Conservation (phyloP, 2,329 filamentous ascomycete genomes). For the Rasamsonia emersonii region DNA sequence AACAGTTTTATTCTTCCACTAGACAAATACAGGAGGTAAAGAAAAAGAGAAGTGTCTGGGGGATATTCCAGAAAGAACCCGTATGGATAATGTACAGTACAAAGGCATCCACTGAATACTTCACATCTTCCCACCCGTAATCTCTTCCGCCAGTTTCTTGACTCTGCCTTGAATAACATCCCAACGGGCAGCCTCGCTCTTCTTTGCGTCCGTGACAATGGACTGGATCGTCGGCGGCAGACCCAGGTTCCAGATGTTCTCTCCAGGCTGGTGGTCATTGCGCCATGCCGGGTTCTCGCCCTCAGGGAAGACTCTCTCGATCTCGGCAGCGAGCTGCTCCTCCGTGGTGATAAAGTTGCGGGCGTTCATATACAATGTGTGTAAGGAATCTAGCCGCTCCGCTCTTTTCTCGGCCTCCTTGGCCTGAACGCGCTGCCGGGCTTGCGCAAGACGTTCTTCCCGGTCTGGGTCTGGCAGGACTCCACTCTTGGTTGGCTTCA, state of each 20-base stretch:
- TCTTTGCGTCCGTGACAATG: conserved; percentile 22
- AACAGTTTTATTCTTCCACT: too few relatives aligned
- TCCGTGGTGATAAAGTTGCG: conserved; percentile 79
- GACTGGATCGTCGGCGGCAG: conserved; percentile 33
- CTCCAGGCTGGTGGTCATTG: conserved; percentile 33
- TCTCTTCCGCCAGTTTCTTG: conserved; percentile 55
- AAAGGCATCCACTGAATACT: conserved; percentile 12
- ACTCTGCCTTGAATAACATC: conserved; percentile 48
- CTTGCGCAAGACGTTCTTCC: conserved; percentile 44
- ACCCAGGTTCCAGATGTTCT: conserved; percentile 45
- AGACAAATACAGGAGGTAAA: too few relatives aligned
- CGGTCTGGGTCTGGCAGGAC: conserved; percentile 56
- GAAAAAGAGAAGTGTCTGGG: too few relatives aligned
- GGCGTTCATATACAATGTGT: conserved; percentile 84
- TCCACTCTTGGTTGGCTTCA: conserved; percentile 40
- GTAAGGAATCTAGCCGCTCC: conserved; percentile 60
- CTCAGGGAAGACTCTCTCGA: conserved; percentile 68
- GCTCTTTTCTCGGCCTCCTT: conserved; percentile 46
- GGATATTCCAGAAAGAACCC: too few relatives aligned
- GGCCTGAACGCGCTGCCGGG: conserved; percentile 30
- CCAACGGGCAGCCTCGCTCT: conserved; percentile 26
- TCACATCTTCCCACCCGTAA: conserved; percentile 58
- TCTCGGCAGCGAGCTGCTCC: conserved; percentile 61
- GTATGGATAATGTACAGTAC: conserved; percentile 19
- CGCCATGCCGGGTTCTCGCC: conserved; percentile 38